These are phyloP conservation scores for Pyrus pyrifolia DNA, from an alignment of 306 rosid genomes.

Conservation along the genomic window DNA sequence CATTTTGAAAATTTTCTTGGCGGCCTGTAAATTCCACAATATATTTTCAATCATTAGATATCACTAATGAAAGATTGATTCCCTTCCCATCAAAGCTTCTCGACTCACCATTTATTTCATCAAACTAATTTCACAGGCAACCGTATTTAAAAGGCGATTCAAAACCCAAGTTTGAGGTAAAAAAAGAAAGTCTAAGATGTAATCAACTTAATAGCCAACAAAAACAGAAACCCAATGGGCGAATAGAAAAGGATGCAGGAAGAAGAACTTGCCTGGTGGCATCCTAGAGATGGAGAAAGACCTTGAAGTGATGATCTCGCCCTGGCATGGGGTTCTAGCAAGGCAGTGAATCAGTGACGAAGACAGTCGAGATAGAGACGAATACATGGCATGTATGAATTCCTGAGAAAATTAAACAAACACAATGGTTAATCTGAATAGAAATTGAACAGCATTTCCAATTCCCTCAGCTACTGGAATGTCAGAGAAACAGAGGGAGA, in stretches of 20 bases:
- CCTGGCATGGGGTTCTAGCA: neutral
- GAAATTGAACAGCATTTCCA: neutral
- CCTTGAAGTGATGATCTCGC: constrained; percentile 8
- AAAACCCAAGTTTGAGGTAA: too few relatives aligned
- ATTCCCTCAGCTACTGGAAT: neutral
- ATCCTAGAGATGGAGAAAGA: constrained; percentile 5
- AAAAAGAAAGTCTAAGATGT: fast-evolving
- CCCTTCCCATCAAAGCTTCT: too few relatives aligned
- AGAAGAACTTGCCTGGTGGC: neutral
- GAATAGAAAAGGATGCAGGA: neutral
- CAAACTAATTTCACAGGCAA: neutral
- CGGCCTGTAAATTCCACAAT: neutral
- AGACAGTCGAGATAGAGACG: constrained; percentile 12
- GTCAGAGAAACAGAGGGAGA: neutral
- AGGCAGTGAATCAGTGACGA: constrained; percentile 8
- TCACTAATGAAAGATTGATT: neutral
- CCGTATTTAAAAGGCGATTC: neutral
- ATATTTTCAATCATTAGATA: neutral
- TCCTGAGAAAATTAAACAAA: neutral
- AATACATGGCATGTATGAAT: constrained; percentile 2
- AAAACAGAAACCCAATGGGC: neutral
- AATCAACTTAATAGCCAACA: neutral
- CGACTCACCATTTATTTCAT: neutral
- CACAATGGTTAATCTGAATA: neutral
- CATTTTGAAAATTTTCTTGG: neutral